Evolutionary conservation across 2,329 filamentous ascomycete genomes (phyloP), one percentile per base, ranked within the genome.

Genomic region (Ophiostoma populinum): DNA sequence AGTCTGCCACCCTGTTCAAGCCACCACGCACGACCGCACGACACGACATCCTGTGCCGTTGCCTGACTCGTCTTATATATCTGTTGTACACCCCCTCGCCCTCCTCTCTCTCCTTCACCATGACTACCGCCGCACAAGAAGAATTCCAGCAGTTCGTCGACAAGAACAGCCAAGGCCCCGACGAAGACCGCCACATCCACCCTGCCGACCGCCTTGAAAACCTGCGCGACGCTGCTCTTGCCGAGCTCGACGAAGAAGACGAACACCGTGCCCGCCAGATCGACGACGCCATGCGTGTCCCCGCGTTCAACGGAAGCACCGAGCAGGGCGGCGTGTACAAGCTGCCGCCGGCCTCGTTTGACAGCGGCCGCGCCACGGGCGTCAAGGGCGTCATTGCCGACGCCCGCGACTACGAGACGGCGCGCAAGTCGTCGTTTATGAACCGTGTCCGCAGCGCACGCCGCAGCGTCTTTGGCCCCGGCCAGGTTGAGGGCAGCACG

Each of bases 321-420:
- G 62, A 50, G 51, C 51, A 47, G 46, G 58, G 47, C 42, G 49
- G 43, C 41, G 64, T 52, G 38, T 55, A 80, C 48, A 67, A 65
- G 49, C 68, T 80, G 41, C 72, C 72, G 11, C 71, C 70, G 8
- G 59, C 61, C 10, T 65, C 62, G 37, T 76, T 77, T 48, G 70
- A 80, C 52, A 70, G 61, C 35, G 75, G 77, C 39, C 68, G 72
- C 44, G 75, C 80, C 45, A 87, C 80, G 3, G 81, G 81, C 31
- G 80, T 85, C 45, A 87, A 87, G 61, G 81, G 81, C 42, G 81
- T 90, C 54, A 87, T 90, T 49, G 79, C 80, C 46, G 81, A 90
- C 51, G 81, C 81, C 24, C 67, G 80, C 48, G 73, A 75, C 48
- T 87, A 78, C 54, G 77, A 82, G 56, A 63, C 70, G 47, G 77